Percentiles rank a stretch among this genome's conserved stretches.
Conservation (phyloP, 371 early-diverging fungal species). For the Blastocladiella emersonii region DNA sequence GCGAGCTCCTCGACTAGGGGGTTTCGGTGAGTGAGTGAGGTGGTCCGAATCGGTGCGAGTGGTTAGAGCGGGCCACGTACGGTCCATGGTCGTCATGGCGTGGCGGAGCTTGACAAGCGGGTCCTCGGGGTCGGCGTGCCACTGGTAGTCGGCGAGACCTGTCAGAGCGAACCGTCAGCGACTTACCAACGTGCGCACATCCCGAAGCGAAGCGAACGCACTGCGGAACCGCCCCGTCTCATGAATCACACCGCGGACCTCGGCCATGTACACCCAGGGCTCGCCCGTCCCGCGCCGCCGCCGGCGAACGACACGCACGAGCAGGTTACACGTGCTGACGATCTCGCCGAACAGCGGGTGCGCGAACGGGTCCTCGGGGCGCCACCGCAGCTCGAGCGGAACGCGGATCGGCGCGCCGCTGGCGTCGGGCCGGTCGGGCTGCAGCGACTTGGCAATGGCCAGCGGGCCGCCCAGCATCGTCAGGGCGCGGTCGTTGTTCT, state of each 20-base stretch:
- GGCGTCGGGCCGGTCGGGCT: not conserved
- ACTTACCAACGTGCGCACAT: no score
- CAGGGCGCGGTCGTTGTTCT: not conserved
- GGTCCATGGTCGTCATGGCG: not conserved
- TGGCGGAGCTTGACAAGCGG: not conserved
- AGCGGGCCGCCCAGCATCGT: not conserved
- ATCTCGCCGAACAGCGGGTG: conserved; percentile 2
- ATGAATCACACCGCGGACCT: not conserved
- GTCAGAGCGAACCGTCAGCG: not conserved
- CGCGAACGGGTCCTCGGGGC: not conserved
- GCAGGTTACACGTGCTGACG: not conserved
- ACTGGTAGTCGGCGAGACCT: conserved; percentile 4
- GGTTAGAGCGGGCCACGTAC: not conserved
- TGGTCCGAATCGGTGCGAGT: no score
- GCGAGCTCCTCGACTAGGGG: not conserved
- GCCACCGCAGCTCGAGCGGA: not conserved
- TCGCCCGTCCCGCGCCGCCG: not conserved
- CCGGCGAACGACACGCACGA: not conserved
- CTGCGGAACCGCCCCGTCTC: not conserved
- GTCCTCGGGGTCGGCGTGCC: not conserved
- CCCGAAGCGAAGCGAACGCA: not conserved
- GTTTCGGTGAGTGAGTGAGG: not conserved
- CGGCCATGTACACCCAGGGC: not conserved
- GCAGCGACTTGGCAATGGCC: not conserved
- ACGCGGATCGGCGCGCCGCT: not conserved